These are phyloP conservation scores for Setaria viridis DNA, from an alignment of 202 grass and related monocot species.

Conservation along the genomic window DNA sequence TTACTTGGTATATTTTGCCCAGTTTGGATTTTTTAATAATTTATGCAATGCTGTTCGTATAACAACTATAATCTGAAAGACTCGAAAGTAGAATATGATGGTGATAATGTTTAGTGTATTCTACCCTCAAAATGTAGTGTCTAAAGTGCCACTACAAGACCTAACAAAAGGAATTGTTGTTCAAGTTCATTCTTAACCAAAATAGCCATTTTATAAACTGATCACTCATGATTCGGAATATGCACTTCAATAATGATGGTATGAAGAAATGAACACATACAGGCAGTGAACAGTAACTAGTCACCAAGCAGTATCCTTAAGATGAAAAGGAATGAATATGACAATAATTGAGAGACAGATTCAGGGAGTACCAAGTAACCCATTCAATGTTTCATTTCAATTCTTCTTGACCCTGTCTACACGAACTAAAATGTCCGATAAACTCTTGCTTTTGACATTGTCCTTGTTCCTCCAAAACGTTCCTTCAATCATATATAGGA, in stretches of 20 bases:
- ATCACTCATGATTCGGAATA: neutral
- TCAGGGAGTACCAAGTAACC: neutral
- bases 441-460: constrained; percentile 7
- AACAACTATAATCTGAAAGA: neutral
- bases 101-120: no score
- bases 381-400: neutral
- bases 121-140: neutral
- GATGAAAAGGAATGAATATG: neutral
- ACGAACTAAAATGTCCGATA: constrained; percentile 42
- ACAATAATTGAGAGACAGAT: neutral
- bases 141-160: neutral
- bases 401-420: neutral
- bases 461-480: constrained; percentile 1
- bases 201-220: neutral
- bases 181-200: neutral
- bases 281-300: neutral
- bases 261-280: neutral
- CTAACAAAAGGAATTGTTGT: neutral
- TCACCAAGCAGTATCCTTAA: neutral
- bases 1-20: neutral
- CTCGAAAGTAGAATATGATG: neutral
- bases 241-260: neutral
- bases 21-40: neutral
- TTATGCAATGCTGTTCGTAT: neutral
- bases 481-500: constrained; percentile 17